Conservation (phyloP, 2,329 filamentous ascomycete species). For the Alternaria gansuensis region DNA sequence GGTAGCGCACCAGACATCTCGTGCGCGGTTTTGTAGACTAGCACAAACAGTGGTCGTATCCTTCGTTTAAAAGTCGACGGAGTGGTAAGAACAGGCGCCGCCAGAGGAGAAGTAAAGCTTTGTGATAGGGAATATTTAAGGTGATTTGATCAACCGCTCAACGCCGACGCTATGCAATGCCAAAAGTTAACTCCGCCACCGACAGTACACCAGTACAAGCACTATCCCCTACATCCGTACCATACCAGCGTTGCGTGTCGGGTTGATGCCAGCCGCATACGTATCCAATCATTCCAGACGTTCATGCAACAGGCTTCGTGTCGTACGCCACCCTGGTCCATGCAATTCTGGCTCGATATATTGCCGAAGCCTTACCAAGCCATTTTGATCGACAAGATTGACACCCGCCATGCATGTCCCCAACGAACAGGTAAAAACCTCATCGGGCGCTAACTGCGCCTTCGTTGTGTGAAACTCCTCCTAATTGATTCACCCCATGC, state of each 20-base stretch:
- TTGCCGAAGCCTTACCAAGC: conserved; percentile 33
- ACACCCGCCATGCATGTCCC: conserved; percentile 18
- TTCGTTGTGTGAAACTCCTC: conserved; percentile 78
- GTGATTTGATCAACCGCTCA: conserved; percentile 21
- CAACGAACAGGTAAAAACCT: conserved; percentile 8
- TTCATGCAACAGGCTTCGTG: conserved; percentile 45
- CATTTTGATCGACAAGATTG: conserved; percentile 15
- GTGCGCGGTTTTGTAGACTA: background rate
- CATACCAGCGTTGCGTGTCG: conserved; percentile 17
- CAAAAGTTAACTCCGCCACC: conserved; percentile 17
- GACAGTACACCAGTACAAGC: conserved; percentile 14
- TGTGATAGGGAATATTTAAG: conserved; percentile 11
- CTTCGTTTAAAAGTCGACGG: background rate
- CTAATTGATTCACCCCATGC: conserved; percentile 94
- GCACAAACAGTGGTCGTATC: background rate
- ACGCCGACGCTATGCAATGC: conserved; percentile 48
- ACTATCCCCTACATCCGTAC: conserved; percentile 11
- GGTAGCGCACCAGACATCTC: conserved; percentile 3
- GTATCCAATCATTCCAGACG: conserved; percentile 39
- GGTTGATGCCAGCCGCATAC: conserved; percentile 27
- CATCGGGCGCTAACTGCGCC: conserved; percentile 40
- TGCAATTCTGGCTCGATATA: conserved; percentile 31
- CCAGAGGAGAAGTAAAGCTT: background rate
- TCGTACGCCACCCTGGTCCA: conserved; percentile 27
- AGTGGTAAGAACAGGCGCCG: background rate